Percentiles rank a stretch among this genome's conserved stretches.
phyloP scores from a whole-genome alignment of 2,329 filamentous ascomycete species.

The Colletotrichum plurivorum region DNA sequence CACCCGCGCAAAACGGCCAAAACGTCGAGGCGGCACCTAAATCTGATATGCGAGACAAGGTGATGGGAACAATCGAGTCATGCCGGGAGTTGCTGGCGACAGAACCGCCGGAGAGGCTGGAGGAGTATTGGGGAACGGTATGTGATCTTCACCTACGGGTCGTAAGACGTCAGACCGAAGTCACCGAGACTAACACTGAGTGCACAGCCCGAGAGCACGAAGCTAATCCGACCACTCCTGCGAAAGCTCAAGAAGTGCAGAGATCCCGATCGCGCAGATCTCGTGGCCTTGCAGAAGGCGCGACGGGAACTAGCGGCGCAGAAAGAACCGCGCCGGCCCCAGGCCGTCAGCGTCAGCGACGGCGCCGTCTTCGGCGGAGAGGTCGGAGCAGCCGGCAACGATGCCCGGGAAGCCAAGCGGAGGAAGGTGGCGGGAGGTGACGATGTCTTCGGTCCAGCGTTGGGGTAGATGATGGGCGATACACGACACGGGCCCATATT shows the following conservation, averaged over 20 bases:
- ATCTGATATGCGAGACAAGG: constrained; percentile 58
- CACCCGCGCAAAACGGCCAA: constrained; percentile 27
- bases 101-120: constrained; percentile 70
- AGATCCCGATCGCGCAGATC: constrained; percentile 80
- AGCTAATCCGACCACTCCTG: constrained; percentile 70
- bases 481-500: background rate
- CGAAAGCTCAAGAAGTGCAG: constrained; percentile 81
- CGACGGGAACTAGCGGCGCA: constrained; percentile 68
- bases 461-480: constrained; percentile 3
- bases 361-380: constrained; percentile 62
- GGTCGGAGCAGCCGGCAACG: constrained; percentile 33
- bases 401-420: constrained; percentile 60
- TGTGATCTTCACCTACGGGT: background rate
- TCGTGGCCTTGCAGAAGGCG: constrained; percentile 77
- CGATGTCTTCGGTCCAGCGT: constrained; percentile 61
- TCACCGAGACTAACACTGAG: constrained; percentile 47
- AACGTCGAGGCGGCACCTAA: constrained; percentile 42
- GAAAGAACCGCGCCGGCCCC: constrained; percentile 57
- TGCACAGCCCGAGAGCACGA: constrained; percentile 59
- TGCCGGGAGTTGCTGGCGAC: constrained; percentile 70
- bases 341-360: constrained; percentile 54
- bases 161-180: background rate
- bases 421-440: constrained; percentile 59
- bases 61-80: constrained; percentile 62
- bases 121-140: constrained; percentile 68